A percentile compares a stretch with the other conserved stretches of the same genome.
phyloP scores from a whole-genome alignment of 305 asterid genomes.

The Plantago coronopus region DNA sequence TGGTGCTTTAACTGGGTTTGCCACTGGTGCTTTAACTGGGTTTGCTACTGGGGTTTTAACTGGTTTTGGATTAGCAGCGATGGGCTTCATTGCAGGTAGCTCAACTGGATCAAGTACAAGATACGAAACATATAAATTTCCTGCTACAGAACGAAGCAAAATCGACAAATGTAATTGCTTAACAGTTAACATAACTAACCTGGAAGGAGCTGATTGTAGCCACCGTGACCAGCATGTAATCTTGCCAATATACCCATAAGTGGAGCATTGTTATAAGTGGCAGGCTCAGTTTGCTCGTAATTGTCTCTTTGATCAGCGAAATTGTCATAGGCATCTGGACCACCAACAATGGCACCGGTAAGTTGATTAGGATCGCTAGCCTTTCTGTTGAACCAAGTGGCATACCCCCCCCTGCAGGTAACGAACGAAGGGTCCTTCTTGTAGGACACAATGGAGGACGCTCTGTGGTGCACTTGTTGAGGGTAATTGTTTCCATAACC shows the following conservation, averaged over 20 bases:
- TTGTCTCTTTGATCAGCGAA: conserved; percentile 92
- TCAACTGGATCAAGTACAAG: conserved; percentile 37
- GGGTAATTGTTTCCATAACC: conserved; percentile 96
- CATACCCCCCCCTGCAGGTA: conserved; percentile 92
- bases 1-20: conserved; percentile 52
- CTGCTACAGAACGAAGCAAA: background rate
- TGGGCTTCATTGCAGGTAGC: conserved; percentile 45
- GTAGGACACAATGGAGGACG: conserved; percentile 80
- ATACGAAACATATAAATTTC: conserved; percentile 6
- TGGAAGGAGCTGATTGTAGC: conserved; percentile 85
- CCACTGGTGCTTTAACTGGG: conserved; percentile 39
- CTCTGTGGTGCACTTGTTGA: conserved; percentile 90
- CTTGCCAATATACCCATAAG: conserved; percentile 79
- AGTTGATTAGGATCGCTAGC: conserved; percentile 83
- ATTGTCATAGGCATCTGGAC: conserved; percentile 96
- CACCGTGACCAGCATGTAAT: conserved; percentile 64
- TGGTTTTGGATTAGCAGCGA: conserved; percentile 39
- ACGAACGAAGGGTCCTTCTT: conserved; percentile 66
- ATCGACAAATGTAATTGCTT: background rate
- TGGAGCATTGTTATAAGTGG: conserved; percentile 96
- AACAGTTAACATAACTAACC: conserved; percentile 31
- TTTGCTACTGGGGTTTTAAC: conserved; percentile 36
- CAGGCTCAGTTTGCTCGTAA: conserved; percentile 96
- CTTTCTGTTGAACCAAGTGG: conserved; percentile 82
- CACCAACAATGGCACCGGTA: conserved; percentile 90